A percentile compares a stretch with the other conserved stretches of the same genome.
These are phyloP conservation scores for Parmales sp. DNA, from an alignment of 108 stramenopile genomes.

Conservation along the genomic window DNA sequence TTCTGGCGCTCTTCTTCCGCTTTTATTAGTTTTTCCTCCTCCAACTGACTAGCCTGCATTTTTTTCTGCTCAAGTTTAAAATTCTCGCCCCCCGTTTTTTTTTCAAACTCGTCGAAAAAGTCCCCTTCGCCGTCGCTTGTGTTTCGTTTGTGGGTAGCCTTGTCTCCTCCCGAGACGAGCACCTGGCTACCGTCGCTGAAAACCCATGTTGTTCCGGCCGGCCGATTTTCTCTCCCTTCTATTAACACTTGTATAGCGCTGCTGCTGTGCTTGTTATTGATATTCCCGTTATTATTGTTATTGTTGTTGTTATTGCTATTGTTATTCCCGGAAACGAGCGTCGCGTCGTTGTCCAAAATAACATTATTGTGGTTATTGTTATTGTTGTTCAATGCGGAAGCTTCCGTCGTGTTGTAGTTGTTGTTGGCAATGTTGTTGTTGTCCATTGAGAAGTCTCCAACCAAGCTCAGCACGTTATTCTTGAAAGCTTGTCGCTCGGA, in stretches of 20 bases:
- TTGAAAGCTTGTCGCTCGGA: neutral
- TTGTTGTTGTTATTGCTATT: neutral
- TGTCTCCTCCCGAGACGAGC: slow-evolving; percentile 25
- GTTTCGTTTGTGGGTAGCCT: neutral
- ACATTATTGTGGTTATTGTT: neutral
- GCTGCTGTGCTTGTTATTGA: slow-evolving; percentile 16
- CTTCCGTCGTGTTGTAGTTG: neutral
- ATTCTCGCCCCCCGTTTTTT: slow-evolving; percentile 63
- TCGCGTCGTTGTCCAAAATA: neutral
- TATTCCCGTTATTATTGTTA: neutral
- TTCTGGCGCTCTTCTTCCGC: neutral
- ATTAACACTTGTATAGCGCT: slow-evolving; percentile 25
- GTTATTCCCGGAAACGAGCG: neutral
- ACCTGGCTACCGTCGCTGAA: slow-evolving; percentile 68
- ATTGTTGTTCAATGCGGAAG: too few relatives aligned
- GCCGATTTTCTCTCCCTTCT: slow-evolving; percentile 43
- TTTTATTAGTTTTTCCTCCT: neutral
- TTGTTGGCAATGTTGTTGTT: neutral
- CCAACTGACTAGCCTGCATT: neutral
- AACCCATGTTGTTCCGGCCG: slow-evolving; percentile 76
- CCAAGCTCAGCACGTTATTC: neutral
- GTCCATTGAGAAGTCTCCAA: too few relatives aligned
- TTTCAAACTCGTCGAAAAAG: slow-evolving; percentile 52
- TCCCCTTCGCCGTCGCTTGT: slow-evolving; percentile 37
- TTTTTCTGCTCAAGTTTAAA: slow-evolving; percentile 32